These are phyloP conservation scores for Wickerhamiella pararugosa DNA, from an alignment of 1,139 yeast species.

Conservation along the genomic window DNA sequence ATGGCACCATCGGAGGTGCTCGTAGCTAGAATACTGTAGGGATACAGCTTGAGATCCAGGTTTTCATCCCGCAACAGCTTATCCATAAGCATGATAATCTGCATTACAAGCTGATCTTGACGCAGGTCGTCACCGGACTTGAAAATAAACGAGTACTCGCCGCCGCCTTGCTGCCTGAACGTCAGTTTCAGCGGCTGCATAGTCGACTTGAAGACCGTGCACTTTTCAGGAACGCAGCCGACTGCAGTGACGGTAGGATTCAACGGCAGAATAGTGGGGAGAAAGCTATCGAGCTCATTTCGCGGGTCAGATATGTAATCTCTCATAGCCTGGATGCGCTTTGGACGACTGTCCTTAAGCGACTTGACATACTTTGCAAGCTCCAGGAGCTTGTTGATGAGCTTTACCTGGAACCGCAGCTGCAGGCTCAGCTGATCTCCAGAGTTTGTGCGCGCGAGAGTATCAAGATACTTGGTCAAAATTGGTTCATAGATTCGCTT, in stretches of 20 bases:
- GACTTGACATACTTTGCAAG: constrained; percentile 32
- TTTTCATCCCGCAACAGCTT: constrained; percentile 77
- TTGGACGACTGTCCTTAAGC: constrained; percentile 41
- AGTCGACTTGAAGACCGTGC: constrained; percentile 80
- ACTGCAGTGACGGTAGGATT: constrained; percentile 53
- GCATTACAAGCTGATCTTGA: constrained; percentile 92
- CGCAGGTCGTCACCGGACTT: constrained; percentile 92
- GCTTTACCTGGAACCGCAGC: constrained; percentile 31
- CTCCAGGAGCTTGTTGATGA: constrained; percentile 30
- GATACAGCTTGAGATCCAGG: constrained; percentile 72
- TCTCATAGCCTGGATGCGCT: constrained; percentile 35
- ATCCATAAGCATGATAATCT: constrained; percentile 84
- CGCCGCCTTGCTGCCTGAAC: constrained; percentile 45
- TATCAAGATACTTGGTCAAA: constrained; percentile 22
- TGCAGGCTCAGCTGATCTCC: constrained; percentile 19
- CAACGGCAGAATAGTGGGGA: constrained; percentile 53
- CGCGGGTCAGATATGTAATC: constrained; percentile 26
- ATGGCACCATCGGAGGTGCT: constrained; percentile 84
- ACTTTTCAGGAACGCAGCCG: constrained; percentile 69
- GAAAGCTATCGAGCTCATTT: constrained; percentile 30
- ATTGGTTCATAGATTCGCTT: constrained; percentile 20
- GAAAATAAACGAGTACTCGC: constrained; percentile 68
- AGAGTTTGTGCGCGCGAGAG: constrained; percentile 19
- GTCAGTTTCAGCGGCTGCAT: constrained; percentile 76
- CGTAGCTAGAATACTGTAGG: constrained; percentile 82